Base-by-base conservation (phyloP, 345 rosid genomes). In the Ailanthus altissimus region DNA sequence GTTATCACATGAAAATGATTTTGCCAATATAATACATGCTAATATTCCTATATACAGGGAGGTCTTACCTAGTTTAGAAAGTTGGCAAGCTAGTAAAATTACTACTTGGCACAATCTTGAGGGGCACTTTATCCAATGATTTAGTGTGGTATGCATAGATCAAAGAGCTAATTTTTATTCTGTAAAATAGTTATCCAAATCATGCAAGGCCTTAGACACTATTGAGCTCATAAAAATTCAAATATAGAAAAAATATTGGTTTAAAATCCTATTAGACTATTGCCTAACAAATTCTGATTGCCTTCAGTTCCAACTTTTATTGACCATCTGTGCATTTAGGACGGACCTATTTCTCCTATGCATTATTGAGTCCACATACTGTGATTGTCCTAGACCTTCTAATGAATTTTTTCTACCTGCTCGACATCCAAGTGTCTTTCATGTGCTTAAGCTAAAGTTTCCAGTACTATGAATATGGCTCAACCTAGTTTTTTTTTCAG, bases 111-210 rank as follows among this genome's bases (percentile, higher is more conserved):
- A 96, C 83, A 93, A 86, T 89, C 89, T 83, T 57, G 97, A 92
- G 82, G 98, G 97, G 73, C 97, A 92, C 77, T 91, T 97, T 61
- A 86, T 96, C 75, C 97, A 87, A 11, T 96, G 99, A 98, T 84
- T 96, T 72, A 89, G 86, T 79, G 94, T 96, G 50, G 93, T 90
- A 63, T 96, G 94, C 86, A 89, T 90, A 78, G 93, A 92, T 84
- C 89, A 90, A 72, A 93, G 75, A 90, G 98, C 98, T 93, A 85
- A 80, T 43, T 76, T 83, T 70, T 53, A 47, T 78, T 45, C 21
- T 15, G 67, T 70, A 56, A 13, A 58, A 25, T 43, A 42, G 49
- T 65, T 43, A 42, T 72, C 26, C 67, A 70, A n/a, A 61, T 66
- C 9, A 15, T n/a, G 14, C 15, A 50, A 40, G 78, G 57, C 51